Evolutionary conservation across 306 rosid genomes (phyloP).

Genomic region (Cajanus cajan): DNA sequence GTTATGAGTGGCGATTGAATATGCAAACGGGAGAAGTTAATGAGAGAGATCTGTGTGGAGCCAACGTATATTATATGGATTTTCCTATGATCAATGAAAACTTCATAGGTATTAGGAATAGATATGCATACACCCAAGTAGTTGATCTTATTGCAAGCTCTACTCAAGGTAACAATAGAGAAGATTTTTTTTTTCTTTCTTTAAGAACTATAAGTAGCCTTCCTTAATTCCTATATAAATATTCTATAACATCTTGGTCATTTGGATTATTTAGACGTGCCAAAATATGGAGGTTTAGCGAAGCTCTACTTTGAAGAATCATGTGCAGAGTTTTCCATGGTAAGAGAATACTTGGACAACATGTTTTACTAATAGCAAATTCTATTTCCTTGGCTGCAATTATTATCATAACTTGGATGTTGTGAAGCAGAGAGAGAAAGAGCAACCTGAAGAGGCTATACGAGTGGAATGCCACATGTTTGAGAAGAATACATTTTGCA

Average conservation of each 20-base stretch:
- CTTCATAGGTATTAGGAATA: constrained; percentile 49
- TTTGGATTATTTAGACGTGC: constrained; percentile 31
- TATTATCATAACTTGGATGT: neutral
- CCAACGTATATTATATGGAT: constrained; percentile 45
- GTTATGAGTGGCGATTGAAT: constrained; percentile 70
- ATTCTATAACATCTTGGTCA: neutral
- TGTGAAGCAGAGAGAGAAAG: constrained; percentile 30
- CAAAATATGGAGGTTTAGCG: constrained; percentile 59
- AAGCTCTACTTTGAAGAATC: constrained; percentile 59
- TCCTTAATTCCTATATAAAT: neutral
- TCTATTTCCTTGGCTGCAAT: neutral
- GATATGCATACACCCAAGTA: constrained; percentile 58
- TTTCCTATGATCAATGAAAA: constrained; percentile 61
- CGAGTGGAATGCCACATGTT: constrained; percentile 62
- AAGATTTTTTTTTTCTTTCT: neutral
- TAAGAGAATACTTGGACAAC: neutral
- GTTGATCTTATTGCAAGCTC: constrained; percentile 46
- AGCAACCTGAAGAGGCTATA: constrained; percentile 26
- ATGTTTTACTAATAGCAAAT: neutral
- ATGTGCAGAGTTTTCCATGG: constrained; percentile 30
- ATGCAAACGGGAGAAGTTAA: constrained; percentile 50
- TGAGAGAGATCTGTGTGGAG: constrained; percentile 48
- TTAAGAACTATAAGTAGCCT: neutral
- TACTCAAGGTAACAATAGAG: constrained; percentile 35
- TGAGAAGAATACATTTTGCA: constrained; percentile 59